phyloP scores from a whole-genome alignment of 208 protist genomes.

The Leishmania arabica region DNA sequence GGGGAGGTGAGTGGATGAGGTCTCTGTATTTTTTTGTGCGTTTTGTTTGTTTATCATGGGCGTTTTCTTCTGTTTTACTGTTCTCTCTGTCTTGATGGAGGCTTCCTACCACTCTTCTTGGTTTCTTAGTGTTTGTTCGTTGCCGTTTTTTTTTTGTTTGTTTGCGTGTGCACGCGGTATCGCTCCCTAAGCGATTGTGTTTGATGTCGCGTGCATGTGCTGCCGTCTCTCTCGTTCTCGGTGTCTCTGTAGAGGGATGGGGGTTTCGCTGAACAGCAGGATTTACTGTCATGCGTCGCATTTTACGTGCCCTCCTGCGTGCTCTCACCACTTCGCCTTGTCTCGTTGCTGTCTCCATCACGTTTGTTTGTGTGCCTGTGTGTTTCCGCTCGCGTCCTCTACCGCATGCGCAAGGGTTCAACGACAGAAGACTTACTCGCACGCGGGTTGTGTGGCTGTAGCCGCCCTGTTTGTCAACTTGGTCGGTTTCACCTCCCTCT shows the following conservation, averaged over 20 bases:
- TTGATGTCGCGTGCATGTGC: neutral
- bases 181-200: neutral
- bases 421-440: neutral
- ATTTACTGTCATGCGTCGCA: neutral
- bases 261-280: neutral
- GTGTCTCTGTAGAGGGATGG: neutral
- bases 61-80: neutral
- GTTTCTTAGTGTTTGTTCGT: neutral
- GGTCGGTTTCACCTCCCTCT: neutral
- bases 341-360: neutral
- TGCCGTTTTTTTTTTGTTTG: neutral
- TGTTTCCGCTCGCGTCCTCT: neutral
- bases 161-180: neutral
- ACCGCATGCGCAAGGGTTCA: neutral
- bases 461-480: neutral
- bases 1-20: neutral
- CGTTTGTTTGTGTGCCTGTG: neutral
- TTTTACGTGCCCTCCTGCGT: neutral
- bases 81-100: neutral
- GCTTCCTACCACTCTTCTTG: neutral
- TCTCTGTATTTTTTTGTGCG: conserved; percentile 11
- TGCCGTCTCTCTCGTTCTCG: neutral
- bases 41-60: conserved; percentile 7
- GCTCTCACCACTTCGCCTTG: neutral
- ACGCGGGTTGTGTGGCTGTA: neutral